Base-by-base conservation (phyloP, 1,139 yeast species). In the Geotrichum phurueaensis region DNA sequence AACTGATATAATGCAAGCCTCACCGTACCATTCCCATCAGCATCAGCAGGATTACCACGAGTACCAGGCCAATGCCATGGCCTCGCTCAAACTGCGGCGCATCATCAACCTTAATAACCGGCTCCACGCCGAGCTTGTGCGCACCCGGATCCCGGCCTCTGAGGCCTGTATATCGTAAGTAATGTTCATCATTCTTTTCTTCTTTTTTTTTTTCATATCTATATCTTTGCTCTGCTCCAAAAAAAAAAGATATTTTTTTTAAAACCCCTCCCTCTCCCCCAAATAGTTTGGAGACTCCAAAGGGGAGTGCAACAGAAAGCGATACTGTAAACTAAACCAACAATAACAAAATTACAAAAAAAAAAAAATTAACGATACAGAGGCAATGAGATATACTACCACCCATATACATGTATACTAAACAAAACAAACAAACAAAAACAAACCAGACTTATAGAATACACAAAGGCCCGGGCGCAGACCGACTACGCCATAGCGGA, bases 141-240 rank as follows among this genome's bases (percentile, higher is more conserved):
- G 83, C 60, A 85, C 86, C 9, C 75, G 95, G 62, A 82, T 86
- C 10, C 83, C 86, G 48, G 88, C 90, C 3, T 85, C 90, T 20
- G 83, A 82, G 65, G 88, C 90, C 7, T 83, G 88, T 51, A 73
- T 80, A 68, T 78, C 72, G 64, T 62, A 58, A 51, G 65, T 61
- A 18, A 25, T 25, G 29, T 4, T 23, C 31, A n/a, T n/a, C n/a
- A n/a, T n/a, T 43, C n/a, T 33, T 56, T 48, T 23, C 23, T 45
- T 23, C 3, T 25, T 4, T 25, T 25, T 4, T 25, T 25, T 25
- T 31, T 31, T 51, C n/a, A n/a, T 31, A 43, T 29, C 23, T 4
- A 20, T 48, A 4, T 5, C 23, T 3, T 48, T n/a, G 29, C 29
- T 25, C 1, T 25, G 29, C 6, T 6, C 29, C n/a, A 25, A 25